Evolutionary conservation across 2,329 filamentous ascomycete genomes (phyloP).

Genomic region (Monilinia vaccinii-corymbosi): DNA sequence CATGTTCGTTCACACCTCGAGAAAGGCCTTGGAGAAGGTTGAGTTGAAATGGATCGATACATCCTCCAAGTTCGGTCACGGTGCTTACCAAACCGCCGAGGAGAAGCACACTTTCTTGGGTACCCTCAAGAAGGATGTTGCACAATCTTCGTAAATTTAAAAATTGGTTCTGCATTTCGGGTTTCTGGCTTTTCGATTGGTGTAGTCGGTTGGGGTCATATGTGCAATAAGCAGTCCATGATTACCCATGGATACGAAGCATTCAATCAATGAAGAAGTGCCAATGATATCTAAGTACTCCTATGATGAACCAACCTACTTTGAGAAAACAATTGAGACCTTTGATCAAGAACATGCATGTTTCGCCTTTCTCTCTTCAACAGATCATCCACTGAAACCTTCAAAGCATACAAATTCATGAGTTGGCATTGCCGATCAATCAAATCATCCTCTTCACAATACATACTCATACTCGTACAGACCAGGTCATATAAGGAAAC

Average conservation of each 20-base stretch:
- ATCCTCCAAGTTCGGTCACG: slow-evolving; percentile 99
- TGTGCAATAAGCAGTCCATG: slow-evolving; percentile 22
- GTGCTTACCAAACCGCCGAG: slow-evolving; percentile 95
- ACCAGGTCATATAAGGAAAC: too few relatives aligned
- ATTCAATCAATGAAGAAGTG: slow-evolving; percentile 25
- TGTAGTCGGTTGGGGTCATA: slow-evolving; percentile 24
- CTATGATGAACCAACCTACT: background rate
- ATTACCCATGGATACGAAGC: slow-evolving; percentile 16
- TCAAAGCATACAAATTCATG: too few relatives aligned
- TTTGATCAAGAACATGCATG: background rate
- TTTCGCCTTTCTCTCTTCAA: too few relatives aligned
- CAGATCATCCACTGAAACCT: too few relatives aligned
- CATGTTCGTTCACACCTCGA: slow-evolving; percentile 93
- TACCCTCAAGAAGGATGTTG: slow-evolving; percentile 94
- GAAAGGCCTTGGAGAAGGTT: slow-evolving; percentile 96
- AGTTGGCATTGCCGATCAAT: too few relatives aligned
- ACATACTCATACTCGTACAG: too few relatives aligned
- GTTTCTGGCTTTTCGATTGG: slow-evolving; percentile 25
- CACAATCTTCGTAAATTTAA: slow-evolving; percentile 40
- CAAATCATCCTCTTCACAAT: too few relatives aligned
- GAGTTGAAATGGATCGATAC: slow-evolving; percentile 99
- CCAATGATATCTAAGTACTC: slow-evolving; percentile 14
- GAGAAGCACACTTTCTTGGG: slow-evolving; percentile 98
- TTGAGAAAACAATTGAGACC: background rate
- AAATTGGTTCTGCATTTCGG: slow-evolving; percentile 28